Evolutionary conservation across 176 grass and related monocot genomes (phyloP).

Genomic region (Lolium perenne): DNA sequence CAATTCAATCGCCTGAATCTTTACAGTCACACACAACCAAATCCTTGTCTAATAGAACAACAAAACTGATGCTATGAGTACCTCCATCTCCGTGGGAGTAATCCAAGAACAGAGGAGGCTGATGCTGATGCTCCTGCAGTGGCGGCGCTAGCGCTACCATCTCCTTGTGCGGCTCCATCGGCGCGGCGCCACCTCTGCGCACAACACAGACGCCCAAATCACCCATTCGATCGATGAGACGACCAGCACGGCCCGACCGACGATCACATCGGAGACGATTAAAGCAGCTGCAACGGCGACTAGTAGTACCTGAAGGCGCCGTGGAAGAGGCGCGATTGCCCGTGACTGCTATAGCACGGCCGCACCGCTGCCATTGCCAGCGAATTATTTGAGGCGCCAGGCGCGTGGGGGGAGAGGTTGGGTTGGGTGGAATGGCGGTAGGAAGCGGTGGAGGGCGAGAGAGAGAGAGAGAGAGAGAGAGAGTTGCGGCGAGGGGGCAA

Average conservation of each 20-base stretch:
- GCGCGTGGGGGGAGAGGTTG: slow-evolving; percentile 33
- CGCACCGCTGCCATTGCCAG: slow-evolving; percentile 45
- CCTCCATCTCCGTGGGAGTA: slow-evolving; percentile 34
- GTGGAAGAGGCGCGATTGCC: slow-evolving; percentile 27
- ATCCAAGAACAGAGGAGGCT: slow-evolving; percentile 40
- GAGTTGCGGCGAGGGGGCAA: slow-evolving; percentile 47
- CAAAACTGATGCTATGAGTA: not conserved
- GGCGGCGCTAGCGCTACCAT: slow-evolving; percentile 20
- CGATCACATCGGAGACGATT: no score
- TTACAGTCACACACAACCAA: not conserved
- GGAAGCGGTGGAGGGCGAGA: not conserved
- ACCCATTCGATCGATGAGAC: slow-evolving; percentile 26
- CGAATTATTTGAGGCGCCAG: slow-evolving; percentile 1
- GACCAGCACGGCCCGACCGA: no score
- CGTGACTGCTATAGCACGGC: slow-evolving; percentile 39
- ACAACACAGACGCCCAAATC: slow-evolving; percentile 32
- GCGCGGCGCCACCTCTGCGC: slow-evolving; percentile 32
- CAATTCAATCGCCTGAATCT: not conserved
- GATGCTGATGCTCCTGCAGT: not conserved
- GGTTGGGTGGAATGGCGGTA: slow-evolving; percentile 31
- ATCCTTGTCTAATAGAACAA: not conserved
- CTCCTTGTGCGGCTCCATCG: slow-evolving; percentile 19
- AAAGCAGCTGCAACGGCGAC: not conserved
- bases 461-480: slow-evolving; percentile 4
- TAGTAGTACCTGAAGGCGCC: not conserved